Conservation (phyloP, 805 yeast genomes). For the Candida easanensis region DNA sequence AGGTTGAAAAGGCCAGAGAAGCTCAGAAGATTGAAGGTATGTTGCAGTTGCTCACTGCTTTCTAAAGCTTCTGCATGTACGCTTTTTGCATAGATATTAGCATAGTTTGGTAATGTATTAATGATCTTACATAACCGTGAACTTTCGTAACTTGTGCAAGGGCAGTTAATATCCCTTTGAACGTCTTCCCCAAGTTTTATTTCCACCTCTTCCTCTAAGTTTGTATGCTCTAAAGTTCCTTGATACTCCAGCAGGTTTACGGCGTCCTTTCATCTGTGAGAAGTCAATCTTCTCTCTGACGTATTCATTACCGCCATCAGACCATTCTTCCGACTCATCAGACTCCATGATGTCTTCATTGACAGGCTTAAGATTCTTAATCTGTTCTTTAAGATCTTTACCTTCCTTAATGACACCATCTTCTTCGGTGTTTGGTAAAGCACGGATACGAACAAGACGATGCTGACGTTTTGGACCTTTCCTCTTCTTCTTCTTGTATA, state of each 20-base stretch:
- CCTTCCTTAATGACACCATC: slow-evolving; percentile 30
- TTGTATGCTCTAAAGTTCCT: slow-evolving; percentile 50
- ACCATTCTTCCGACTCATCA: slow-evolving; percentile 23
- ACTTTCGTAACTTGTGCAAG: too few species aligned
- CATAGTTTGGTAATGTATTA: neutral
- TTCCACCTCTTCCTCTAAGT: slow-evolving; percentile 34
- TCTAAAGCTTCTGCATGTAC: slow-evolving; percentile 7
- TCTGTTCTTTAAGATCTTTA: slow-evolving; percentile 25
- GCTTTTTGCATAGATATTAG: neutral
- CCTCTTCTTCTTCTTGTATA: slow-evolving; percentile 29
- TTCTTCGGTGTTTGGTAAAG: slow-evolving; percentile 28
- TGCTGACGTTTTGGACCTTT: slow-evolving; percentile 31
- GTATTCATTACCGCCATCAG: slow-evolving; percentile 21
- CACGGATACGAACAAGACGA: slow-evolving; percentile 26
- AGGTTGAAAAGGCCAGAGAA: slow-evolving; percentile 77
- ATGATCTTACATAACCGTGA: too few species aligned
- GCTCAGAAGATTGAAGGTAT: slow-evolving; percentile 91
- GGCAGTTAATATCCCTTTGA: neutral
- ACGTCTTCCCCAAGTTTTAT: slow-evolving; percentile 21
- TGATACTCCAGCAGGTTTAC: slow-evolving; percentile 21
- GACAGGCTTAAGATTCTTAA: slow-evolving; percentile 6
- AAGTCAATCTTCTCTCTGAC: slow-evolving; percentile 21
- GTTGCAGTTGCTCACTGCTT: slow-evolving; percentile 76
- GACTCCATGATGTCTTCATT: slow-evolving; percentile 21
- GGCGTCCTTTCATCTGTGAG: slow-evolving; percentile 36